Evolutionary conservation across 257 asterid species (phyloP).

Genomic region (Przewalskia tangutica): DNA sequence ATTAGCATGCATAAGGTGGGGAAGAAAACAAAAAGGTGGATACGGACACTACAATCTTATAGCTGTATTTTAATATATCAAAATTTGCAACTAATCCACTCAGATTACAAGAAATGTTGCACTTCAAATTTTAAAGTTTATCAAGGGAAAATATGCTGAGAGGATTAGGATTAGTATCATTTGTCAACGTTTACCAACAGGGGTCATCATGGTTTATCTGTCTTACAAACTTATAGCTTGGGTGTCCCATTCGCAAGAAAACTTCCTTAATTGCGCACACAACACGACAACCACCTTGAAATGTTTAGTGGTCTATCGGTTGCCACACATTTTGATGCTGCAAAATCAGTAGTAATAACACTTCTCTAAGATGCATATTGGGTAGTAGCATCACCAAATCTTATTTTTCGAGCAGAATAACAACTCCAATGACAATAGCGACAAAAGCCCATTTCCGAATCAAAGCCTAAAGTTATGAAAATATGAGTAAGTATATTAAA

Average conservation of each 20-base stretch:
- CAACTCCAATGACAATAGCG: conserved; percentile 74
- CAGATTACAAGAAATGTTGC: background rate
- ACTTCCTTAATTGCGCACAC: background rate
- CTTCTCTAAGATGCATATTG: background rate
- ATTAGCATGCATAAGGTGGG: background rate
- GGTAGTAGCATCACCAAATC: conserved; percentile 56
- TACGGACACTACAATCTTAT: background rate
- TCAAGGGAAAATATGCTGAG: background rate
- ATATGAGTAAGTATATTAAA: background rate
- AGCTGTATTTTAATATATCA: background rate
- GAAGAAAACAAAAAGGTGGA: background rate
- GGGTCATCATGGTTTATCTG: background rate
- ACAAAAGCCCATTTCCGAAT: conserved; percentile 89
- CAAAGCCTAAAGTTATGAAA: conserved; percentile 46
- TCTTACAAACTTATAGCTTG: background rate
- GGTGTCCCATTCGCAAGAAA: background rate
- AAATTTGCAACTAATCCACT: background rate
- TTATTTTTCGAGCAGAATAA: conserved; percentile 62
- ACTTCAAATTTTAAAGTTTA: background rate
- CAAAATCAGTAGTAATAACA: background rate
- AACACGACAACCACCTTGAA: background rate
- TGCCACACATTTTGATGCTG: background rate
- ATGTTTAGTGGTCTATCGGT: background rate
- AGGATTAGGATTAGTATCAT: background rate
- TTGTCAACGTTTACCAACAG: background rate